Percentiles rank a stretch among this genome's conserved stretches.
Evolutionary conservation across 106 monocot genomes (phyloP).

Genomic region (Dendrobium catenatum): DNA sequence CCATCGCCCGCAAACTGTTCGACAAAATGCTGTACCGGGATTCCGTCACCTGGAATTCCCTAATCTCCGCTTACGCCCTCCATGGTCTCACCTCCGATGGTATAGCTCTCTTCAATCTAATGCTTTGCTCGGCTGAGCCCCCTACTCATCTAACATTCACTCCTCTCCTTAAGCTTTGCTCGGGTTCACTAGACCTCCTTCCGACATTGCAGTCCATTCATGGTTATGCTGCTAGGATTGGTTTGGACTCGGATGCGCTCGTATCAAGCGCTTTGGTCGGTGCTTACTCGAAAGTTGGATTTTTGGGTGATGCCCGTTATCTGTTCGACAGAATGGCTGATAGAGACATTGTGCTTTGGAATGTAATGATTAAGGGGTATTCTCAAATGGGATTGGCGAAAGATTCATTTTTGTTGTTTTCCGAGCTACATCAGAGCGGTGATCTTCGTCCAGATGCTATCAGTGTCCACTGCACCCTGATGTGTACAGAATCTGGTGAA

Average conservation of each 20-base stretch:
- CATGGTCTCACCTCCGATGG: slow-evolving; percentile 22
- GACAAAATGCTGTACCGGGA: slow-evolving; percentile 33
- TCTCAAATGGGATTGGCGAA: slow-evolving; percentile 20
- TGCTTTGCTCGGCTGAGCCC: slow-evolving; percentile 19
- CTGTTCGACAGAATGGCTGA: slow-evolving; percentile 53
- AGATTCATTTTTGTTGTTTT: slow-evolving; percentile 43
- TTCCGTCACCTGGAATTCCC: slow-evolving; percentile 54
- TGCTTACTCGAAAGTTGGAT: slow-evolving; percentile 41
- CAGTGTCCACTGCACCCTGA: slow-evolving; percentile 27
- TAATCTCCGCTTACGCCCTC: slow-evolving; percentile 65
- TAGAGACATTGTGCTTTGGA: slow-evolving; percentile 50
- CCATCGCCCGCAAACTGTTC: slow-evolving; percentile 39
- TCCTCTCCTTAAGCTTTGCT: slow-evolving; percentile 60
- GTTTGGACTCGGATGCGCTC: slow-evolving; percentile 28
- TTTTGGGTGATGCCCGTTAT: slow-evolving; percentile 21
- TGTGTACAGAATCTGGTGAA: background rate
- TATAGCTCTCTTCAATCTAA: slow-evolving; percentile 31
- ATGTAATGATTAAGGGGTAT: slow-evolving; percentile 72
- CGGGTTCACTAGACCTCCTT: slow-evolving; percentile 12
- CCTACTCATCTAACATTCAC: slow-evolving; percentile 45
- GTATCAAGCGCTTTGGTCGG: slow-evolving; percentile 52
- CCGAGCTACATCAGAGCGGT: slow-evolving; percentile 34
- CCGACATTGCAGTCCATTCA: slow-evolving; percentile 25
- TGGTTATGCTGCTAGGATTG: slow-evolving; percentile 19
- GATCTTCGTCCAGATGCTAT: slow-evolving; percentile 19